These are phyloP conservation scores for Mychonastes homosphaera DNA, from an alignment of 139 green algal species.

Conservation along the genomic window DNA sequence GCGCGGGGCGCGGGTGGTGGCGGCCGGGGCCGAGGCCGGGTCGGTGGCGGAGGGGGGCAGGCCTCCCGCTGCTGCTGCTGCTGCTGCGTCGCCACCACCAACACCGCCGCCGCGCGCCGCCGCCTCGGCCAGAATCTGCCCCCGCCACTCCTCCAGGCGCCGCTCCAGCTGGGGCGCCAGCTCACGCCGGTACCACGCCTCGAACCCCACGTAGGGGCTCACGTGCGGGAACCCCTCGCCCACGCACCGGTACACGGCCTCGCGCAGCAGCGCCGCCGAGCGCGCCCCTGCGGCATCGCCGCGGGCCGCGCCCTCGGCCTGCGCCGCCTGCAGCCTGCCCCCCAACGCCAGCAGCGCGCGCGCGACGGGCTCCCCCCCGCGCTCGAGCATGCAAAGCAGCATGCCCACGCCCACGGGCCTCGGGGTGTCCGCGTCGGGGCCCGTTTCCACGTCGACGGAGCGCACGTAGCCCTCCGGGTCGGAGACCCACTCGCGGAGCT, in stretches of 20 bases:
- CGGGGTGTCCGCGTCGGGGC: constrained; percentile 62
- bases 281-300: constrained; percentile 16
- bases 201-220: constrained; percentile 44
- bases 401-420: constrained; percentile 60
- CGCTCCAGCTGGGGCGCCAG: constrained; percentile 35
- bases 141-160: constrained; percentile 20
- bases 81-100: too few relatives aligned
- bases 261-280: constrained; percentile 42
- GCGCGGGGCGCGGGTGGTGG: neutral
- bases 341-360: constrained; percentile 37
- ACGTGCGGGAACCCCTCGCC: constrained; percentile 66
- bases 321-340: constrained; percentile 30
- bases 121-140: too few relatives aligned
- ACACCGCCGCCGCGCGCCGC: too few relatives aligned
- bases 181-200: constrained; percentile 49
- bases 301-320: neutral
- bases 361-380: constrained; percentile 33
- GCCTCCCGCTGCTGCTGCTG: too few relatives aligned
- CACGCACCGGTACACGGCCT: constrained; percentile 57
- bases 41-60: constrained; percentile 13
- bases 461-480: constrained; percentile 51
- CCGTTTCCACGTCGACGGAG: constrained; percentile 56
- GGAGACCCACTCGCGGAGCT: constrained; percentile 59
- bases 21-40: too few relatives aligned
- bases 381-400: constrained; percentile 69